A percentile compares a stretch with the other conserved stretches of the same genome.
These are phyloP conservation scores for Penicillium fimorum DNA, from an alignment of 495 filamentous ascomycete genomes.

Conservation along the genomic window DNA sequence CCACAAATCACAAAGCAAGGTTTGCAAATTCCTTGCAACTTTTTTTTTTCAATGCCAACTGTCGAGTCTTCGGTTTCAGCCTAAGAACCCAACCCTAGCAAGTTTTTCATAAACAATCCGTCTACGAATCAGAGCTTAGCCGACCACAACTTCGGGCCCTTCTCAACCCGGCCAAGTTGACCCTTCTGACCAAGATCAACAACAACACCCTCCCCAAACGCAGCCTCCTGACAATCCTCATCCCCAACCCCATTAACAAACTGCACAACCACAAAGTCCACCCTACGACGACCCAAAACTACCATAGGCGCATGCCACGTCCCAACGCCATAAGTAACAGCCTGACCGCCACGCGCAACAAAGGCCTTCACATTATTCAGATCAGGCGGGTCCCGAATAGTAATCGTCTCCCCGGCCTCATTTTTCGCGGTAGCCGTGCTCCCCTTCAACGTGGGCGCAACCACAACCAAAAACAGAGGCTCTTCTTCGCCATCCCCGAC, in stretches of 20 bases:
- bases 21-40: neutral
- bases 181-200: slow-evolving; percentile 33
- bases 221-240: slow-evolving; percentile 90
- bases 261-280: slow-evolving; percentile 87
- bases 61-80: neutral
- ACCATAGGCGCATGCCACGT: slow-evolving; percentile 99
- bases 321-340: slow-evolving; percentile 85
- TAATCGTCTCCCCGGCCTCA: slow-evolving; percentile 30
- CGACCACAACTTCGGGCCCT: slow-evolving; percentile 32
- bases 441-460: slow-evolving; percentile 66
- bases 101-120: neutral
- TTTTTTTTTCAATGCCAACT: neutral
- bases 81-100: neutral
- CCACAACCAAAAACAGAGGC: slow-evolving; percentile 75
- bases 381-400: slow-evolving; percentile 67
- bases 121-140: slow-evolving; percentile 19
- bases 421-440: slow-evolving; percentile 36
- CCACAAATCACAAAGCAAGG: neutral
- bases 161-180: slow-evolving; percentile 33
- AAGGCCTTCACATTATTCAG: slow-evolving; percentile 70
- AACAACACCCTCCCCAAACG: slow-evolving; percentile 44
- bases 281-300: slow-evolving; percentile 64
- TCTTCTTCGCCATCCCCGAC: slow-evolving; percentile 33
- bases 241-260: slow-evolving; percentile 77
- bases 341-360: slow-evolving; percentile 73